These are phyloP conservation scores for Hordeum marinum DNA, from an alignment of 176 grass and related monocot genomes.

Conservation along the genomic window DNA sequence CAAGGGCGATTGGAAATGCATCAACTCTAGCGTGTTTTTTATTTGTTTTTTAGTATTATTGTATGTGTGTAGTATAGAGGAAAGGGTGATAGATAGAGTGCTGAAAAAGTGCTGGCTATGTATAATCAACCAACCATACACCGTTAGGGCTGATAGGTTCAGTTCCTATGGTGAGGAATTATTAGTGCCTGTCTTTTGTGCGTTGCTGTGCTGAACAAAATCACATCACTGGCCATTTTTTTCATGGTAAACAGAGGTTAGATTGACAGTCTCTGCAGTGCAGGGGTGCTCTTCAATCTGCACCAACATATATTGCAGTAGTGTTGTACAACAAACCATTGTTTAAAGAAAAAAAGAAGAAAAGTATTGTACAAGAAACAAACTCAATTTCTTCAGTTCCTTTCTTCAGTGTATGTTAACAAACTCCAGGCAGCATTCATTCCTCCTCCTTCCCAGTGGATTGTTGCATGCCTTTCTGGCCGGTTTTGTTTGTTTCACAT, in stretches of 20 bases:
- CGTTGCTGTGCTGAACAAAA: background rate
- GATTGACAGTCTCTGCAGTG: background rate
- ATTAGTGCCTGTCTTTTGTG: background rate
- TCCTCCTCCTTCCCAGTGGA: constrained; percentile 18
- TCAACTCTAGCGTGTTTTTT: constrained; percentile 9
- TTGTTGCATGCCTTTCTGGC: constrained; percentile 9
- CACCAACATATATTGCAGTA: background rate
- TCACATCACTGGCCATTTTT: background rate
- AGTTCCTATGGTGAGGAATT: background rate
- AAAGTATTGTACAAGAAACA: background rate
- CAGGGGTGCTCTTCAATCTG: background rate
- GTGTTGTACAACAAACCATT: background rate
- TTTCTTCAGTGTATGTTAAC: background rate
- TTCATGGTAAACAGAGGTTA: background rate
- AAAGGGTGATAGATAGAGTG: background rate
- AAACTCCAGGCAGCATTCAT: background rate
- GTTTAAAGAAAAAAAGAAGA: background rate
- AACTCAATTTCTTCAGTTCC: background rate
- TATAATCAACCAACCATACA: background rate
- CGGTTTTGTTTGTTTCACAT: constrained; percentile 40
- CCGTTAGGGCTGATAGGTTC: background rate
- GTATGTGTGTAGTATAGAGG: background rate
- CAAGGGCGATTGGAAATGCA: constrained; percentile 26
- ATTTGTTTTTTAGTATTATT: background rate
- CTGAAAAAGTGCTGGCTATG: constrained; percentile 14